A percentile compares a stretch with the other conserved stretches of the same genome.
These are phyloP conservation scores for Russula lepida DNA, from an alignment of 768 basidiomycete species.

Conservation along the genomic window DNA sequence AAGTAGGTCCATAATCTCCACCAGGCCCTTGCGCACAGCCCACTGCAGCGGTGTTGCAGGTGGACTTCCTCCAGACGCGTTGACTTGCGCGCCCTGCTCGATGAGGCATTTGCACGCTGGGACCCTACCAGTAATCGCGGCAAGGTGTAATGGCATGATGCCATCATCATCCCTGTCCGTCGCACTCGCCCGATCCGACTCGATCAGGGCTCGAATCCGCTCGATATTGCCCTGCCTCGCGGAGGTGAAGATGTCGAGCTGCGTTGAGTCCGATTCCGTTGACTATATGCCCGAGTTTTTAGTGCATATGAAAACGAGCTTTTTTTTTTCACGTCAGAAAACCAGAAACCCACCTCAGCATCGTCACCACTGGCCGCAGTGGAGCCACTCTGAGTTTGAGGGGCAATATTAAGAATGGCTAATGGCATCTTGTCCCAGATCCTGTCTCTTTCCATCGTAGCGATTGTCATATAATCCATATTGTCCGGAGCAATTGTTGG, in stretches of 20 bases:
- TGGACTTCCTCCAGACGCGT: constrained; percentile 85
- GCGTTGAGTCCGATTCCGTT: too few species aligned
- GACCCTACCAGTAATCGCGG: too few species aligned
- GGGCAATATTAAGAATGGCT: background rate
- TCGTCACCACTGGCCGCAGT: too few species aligned
- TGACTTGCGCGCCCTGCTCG: constrained; percentile 90
- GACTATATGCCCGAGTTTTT: too few species aligned
- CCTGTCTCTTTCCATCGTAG: background rate
- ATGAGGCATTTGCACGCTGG: constrained; percentile 36
- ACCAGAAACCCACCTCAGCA: background rate
- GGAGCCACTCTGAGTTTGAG: background rate
- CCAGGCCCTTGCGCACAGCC: constrained; percentile 93
- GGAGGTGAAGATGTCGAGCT: too few species aligned
- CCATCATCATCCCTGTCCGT: too few species aligned
- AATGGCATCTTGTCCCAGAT: background rate
- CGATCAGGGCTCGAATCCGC: too few species aligned
- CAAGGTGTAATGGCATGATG: too few species aligned
- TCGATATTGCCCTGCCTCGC: too few species aligned
- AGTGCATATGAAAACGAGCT: background rate
- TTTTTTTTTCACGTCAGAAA: background rate
- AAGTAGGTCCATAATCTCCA: constrained; percentile 88
- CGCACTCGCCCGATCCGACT: too few species aligned
- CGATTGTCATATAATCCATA: background rate
- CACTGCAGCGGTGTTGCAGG: constrained; percentile 93
- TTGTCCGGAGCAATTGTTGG: background rate